phyloP scores from a whole-genome alignment of 2,329 filamentous ascomycete genomes.

The Penicillium sp. region DNA sequence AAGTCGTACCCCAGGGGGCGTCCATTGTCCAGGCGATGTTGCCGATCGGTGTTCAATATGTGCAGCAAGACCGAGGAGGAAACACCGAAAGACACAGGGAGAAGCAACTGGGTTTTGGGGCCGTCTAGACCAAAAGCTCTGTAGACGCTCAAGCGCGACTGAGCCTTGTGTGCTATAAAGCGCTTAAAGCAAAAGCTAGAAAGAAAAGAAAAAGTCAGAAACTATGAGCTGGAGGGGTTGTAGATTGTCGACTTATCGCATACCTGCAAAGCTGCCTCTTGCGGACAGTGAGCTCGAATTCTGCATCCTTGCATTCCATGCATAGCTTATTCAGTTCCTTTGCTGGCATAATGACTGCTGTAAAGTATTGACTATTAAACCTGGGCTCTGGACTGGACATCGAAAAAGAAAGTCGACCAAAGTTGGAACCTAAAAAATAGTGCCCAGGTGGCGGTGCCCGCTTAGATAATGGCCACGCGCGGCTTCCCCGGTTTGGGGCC shows the following conservation, averaged over 20 bases:
- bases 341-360: conserved; percentile 31
- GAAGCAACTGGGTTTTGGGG: conserved; percentile 58
- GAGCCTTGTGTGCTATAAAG: conserved; percentile 75
- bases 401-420: conserved; percentile 22
- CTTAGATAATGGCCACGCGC: conserved; percentile 32
- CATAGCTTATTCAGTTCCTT: conserved; percentile 46
- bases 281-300: conserved; percentile 56
- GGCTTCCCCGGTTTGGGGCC: conserved; percentile 23
- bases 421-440: conserved; percentile 14
- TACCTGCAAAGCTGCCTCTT: conserved; percentile 62
- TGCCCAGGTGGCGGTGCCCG: conserved; percentile 20
- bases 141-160: conserved; percentile 73
- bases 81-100: conserved; percentile 79
- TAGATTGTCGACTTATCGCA: conserved; percentile 21
- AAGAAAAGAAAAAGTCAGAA: conserved; percentile 16
- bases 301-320: conserved; percentile 55
- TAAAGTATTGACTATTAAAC: neutral
- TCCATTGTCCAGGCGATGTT: conserved; percentile 53
- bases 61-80: conserved; percentile 78
- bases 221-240: conserved; percentile 10
- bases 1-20: conserved; percentile 66
- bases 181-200: conserved; percentile 70
- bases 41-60: conserved; percentile 66
- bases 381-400: neutral
- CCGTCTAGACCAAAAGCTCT: conserved; percentile 14